Base-by-base conservation (phyloP, 1,284 basidiomycete species). In the Irpex sp. region DNA sequence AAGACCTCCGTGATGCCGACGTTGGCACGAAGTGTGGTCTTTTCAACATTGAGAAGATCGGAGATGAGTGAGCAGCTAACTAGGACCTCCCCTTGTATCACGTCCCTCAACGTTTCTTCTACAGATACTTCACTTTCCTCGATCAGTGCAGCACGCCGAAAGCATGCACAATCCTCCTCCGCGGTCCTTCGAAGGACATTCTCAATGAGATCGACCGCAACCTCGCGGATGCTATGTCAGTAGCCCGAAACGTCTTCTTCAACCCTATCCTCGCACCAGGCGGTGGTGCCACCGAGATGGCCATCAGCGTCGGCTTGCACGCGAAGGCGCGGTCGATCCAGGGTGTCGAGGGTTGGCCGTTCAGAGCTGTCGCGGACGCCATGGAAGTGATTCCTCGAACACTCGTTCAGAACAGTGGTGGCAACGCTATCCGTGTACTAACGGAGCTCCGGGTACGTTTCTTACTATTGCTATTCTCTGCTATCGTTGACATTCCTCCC, bases 161-260 rank as follows among this genome's bases (percentile, higher is more conserved):
- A 79, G 97, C 97, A 2, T 99, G 97, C 84, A 98, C 97, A 7
- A 96, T 99, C 77, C 86, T 99, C 59, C 90, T 99, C n/a, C 94
- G 97, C 51, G 97, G 97, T 1, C 97, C 97, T 0, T 97, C 94
- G 5, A 99, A 99, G 78, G 97, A 99, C 74, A 96, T 99, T 71
- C 82, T 99, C 52, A 97, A 98, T 78, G 97, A 99, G 79, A 94
- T 98, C 70, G 97, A 99, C 78, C 88, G 96, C 57, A 99, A 99
- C 78, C 84, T 99, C 36, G 95, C 96, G 0, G 97, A 99, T 71
- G 97, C 97, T 51, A 98, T 99, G 93, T 88, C 92, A 26, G 96
- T 98, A 52, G 97, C 97, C 0, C 88, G 97, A 38, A 99, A 98
- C 72, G 97, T 96, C 49, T 91, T 98, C 64, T 98, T 99, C 81